These are phyloP conservation scores for Chiua virens DNA, from an alignment of 768 basidiomycete species.

Conservation along the genomic window DNA sequence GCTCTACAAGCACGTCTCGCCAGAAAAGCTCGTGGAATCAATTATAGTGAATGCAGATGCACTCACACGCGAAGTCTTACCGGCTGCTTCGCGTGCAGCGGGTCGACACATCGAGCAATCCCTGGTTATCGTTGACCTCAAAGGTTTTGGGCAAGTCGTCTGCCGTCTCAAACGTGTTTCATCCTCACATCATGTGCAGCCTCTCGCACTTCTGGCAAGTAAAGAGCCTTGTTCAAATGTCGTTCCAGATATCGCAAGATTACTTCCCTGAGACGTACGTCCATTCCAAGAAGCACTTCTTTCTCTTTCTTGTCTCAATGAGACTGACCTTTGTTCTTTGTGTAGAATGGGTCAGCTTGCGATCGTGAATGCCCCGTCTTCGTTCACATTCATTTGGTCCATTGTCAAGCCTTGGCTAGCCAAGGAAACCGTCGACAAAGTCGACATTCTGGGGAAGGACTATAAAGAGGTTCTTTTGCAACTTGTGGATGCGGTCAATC, in stretches of 20 bases:
- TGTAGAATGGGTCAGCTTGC: conserved; percentile 69
- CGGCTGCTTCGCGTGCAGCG: conserved; percentile 59
- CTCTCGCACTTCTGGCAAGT: conserved; percentile 75
- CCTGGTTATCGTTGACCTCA: conserved; percentile 68
- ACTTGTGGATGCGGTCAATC: conserved; percentile 60
- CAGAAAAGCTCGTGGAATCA: conserved; percentile 62
- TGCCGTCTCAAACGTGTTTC: background rate
- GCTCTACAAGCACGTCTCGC: conserved; percentile 55
- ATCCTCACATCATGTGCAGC: conserved; percentile 32
- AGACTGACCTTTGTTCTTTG: background rate
- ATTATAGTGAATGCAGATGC: conserved; percentile 67
- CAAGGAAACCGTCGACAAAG: conserved; percentile 68
- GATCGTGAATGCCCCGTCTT: conserved; percentile 70
- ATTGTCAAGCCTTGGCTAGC: conserved; percentile 71
- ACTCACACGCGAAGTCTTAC: conserved; percentile 63
- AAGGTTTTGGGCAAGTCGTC: conserved; percentile 60
- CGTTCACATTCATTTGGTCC: conserved; percentile 73
- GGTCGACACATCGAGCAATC: conserved; percentile 49
- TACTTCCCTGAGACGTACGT: conserved; percentile 76
- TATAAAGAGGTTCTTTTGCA: conserved; percentile 57
- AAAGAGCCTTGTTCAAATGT: conserved; percentile 57
- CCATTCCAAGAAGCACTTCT: background rate
- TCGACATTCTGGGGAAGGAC: conserved; percentile 63
- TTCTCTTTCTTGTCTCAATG: background rate
- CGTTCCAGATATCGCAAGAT: conserved; percentile 76